Evolutionary conservation across 2,329 filamentous ascomycete genomes (phyloP).

Genomic region (Fonsecaea pugnacius): DNA sequence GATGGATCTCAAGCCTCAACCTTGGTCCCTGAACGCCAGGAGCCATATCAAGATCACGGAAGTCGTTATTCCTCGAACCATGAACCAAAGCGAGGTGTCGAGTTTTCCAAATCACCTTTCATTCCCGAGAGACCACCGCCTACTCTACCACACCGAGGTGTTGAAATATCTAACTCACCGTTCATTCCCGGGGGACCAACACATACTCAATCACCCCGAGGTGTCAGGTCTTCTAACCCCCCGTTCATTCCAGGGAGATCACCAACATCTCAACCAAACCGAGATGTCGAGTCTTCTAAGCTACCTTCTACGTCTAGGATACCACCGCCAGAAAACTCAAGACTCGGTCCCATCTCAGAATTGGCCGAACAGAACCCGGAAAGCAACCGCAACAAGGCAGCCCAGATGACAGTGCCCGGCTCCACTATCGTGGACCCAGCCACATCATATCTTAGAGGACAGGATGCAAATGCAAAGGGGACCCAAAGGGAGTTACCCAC

Average conservation of each 20-base stretch:
- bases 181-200: not conserved
- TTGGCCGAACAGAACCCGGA: not conserved
- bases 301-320: not conserved
- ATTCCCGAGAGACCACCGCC: not conserved
- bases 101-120: not conserved
- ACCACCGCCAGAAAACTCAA: not conserved
- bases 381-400: constrained; percentile 1
- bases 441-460: not conserved
- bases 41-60: not conserved
- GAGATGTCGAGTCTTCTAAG: not conserved
- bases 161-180: not conserved
- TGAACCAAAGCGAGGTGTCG: constrained; percentile 1
- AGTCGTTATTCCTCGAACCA: not conserved
- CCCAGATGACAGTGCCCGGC: not conserved
- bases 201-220: not conserved
- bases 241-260: not conserved
- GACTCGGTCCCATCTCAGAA: not conserved
- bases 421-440: not conserved
- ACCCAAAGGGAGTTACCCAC: not conserved
- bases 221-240: not conserved
- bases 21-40: not conserved
- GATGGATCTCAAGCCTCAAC: not conserved
- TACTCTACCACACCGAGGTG: not conserved
- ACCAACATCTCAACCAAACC: not conserved
- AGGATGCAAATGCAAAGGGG: not conserved